Evolutionary conservation across 148 eudicot species (phyloP), one percentile per base, ranked within the genome.

Genomic region (Diospyros lotus): DNA sequence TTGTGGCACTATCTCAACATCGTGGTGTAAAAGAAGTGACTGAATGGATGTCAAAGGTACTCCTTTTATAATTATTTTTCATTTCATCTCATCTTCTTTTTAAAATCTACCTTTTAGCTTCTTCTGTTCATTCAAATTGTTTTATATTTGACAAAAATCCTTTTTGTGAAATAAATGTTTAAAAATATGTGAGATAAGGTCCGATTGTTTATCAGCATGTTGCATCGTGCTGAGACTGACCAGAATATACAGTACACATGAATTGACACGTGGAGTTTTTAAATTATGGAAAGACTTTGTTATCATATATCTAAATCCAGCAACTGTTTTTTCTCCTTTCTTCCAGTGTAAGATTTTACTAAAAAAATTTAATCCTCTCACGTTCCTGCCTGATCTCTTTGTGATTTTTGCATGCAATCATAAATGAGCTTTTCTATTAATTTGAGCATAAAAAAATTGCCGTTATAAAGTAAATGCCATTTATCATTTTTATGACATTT

Each of bases 1-100:
- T 94, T 68, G 93, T 94, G n/a, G 98, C 97, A 64, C 85, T 94
- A 55, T 94, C 98, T 76, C 93, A 90, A 72, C 98, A 91, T 58
- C 94, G 97, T 3, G 98, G 98, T 7, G 97, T 94, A 63, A 94
- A 94, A 85, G 98, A 94, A 86, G 98, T 94, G 10, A 92, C 98
- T 4, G 98, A 94, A 55, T 94, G 98, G 98, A 92, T 94, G 97
- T 94, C 97, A 72, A 94, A 92, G 97, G 98, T 94, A 78, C 50
- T 51, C 59, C 14, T 43, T 12, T 51, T 3, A 42, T 52, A 11
- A 41, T 72, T 45, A 48, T 48, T 1, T 69, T 69, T 12, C 14
- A 4, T 52, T 9, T 14, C 8, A 9, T 44, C 2, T 45, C 38
- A 0, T 17, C 10, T 6, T 58, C 43, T n/a, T 9, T 9, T 68